These are phyloP conservation scores for Pleurotus tuoliensis DNA, from an alignment of 768 basidiomycete species.

Conservation along the genomic window DNA sequence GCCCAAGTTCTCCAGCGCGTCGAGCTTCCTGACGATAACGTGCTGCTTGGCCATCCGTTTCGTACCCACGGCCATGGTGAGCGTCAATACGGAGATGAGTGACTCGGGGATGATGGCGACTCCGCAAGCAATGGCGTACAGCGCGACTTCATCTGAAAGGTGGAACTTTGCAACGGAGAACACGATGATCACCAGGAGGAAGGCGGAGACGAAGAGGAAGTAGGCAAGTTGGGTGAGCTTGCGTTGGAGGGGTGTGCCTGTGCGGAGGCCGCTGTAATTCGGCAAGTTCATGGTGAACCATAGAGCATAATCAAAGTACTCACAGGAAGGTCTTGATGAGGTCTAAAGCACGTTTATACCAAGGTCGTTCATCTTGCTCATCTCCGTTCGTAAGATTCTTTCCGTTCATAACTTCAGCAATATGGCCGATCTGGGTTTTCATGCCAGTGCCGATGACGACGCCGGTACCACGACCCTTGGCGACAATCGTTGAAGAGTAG, in stretches of 20 bases:
- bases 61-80: constrained; percentile 11
- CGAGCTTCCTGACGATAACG: constrained; percentile 62
- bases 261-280: constrained; percentile 8
- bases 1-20: constrained; percentile 60
- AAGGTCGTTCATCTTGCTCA: constrained; percentile 18
- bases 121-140: constrained; percentile 9
- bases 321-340: constrained; percentile 24
- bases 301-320: background rate
- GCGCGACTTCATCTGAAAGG: constrained; percentile 1
- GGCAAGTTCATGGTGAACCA: background rate
- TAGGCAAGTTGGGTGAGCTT: constrained; percentile 12
- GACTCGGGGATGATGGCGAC: constrained; percentile 12
- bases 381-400: constrained; percentile 13
- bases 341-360: constrained; percentile 17
- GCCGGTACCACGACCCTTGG: constrained; percentile 46
- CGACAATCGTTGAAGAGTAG: constrained; percentile 39
- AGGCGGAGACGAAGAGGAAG: constrained; percentile 11
- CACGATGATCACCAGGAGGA: constrained; percentile 11
- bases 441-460: constrained; percentile 48
- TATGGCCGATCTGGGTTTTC: constrained; percentile 45
- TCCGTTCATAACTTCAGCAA: constrained; percentile 30
- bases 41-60: constrained; percentile 28
- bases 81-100: constrained; percentile 10
- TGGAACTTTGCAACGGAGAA: constrained; percentile 10
- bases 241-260: constrained; percentile 14